Evolutionary conservation across 805 yeast species (phyloP), one percentile per base, ranked within the genome.

Genomic region (Yueomyces sp.): DNA sequence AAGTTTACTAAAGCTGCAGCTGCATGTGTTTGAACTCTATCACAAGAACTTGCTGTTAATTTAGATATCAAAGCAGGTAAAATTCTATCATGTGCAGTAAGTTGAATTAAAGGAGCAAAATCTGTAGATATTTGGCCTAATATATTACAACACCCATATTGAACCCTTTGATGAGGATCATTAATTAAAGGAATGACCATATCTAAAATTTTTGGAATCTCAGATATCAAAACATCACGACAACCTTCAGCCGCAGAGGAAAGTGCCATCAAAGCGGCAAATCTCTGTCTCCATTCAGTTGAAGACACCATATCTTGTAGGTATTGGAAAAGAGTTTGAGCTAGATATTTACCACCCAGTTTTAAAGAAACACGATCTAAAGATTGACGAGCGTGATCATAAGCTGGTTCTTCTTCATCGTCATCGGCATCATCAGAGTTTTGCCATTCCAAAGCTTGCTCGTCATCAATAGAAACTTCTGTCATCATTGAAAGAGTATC

Each of bases 211-310:
- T 76, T 77, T 47, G 87, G 84, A 41, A 86, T 82, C 59, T 87
- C 95, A 32, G 75, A 68, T 40, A 85, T 81, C 64, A 92, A 71
- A 11, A 83, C 86, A 51, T 88, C 96, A 41, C 85, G 73, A 65
- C 97, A 90, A 42, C 98, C 98, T 67, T 92, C 98, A 37, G 96
- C 96, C 27, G 95, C 95, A 4, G 95, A 80, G 0, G 96, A 87
- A 29, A 92, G 68, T 0, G 96, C 96, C 97, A 92, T 92, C 44
- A 92, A 67, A 2, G 96, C 95, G 28, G 95, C 98, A 60, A 88
- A 95, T 49, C 96, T 81, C 60, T 87, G 94, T 61, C 94, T 80
- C 98, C 98, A 92, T 47, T 77, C 74, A 32, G 67, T 59, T 2
- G 94, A 80, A 44, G 68, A 67, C 26, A 85, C 64, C 95, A 92